These are phyloP conservation scores for Populus davidiana DNA, from an alignment of 345 rosid species.

Conservation along the genomic window DNA sequence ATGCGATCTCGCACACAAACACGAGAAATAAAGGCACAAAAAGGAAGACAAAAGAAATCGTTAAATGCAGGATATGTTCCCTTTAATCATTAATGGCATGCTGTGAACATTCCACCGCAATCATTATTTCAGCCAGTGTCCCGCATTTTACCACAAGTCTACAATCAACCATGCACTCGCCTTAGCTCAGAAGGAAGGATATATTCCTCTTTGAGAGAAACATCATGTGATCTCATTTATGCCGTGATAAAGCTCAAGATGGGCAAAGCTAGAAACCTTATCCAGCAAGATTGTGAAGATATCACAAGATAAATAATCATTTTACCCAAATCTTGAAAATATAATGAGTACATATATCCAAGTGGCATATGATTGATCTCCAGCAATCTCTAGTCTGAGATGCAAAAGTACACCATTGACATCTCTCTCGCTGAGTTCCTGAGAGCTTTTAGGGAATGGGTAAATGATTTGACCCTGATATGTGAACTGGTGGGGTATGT, in stretches of 20 bases:
- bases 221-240: not conserved
- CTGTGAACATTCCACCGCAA: not conserved
- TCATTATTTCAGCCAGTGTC: not conserved
- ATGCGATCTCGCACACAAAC: not conserved
- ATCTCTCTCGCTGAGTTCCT: not conserved
- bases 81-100: not conserved
- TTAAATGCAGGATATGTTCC: not conserved
- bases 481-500: too few relatives aligned
- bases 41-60: not conserved
- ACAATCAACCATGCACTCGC: not conserved
- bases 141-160: not conserved
- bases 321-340: not conserved
- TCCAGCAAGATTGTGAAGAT: not conserved
- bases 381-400: not conserved
- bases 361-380: not conserved
- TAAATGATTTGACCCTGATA: not conserved
- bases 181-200: not conserved
- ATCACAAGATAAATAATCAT: not conserved
- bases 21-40: not conserved
- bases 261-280: not conserved
- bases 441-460: not conserved
- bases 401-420: not conserved
- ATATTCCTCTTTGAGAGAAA: not conserved
- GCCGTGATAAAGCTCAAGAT: not conserved
- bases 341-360: not conserved